Base-by-base conservation (phyloP, 2,329 filamentous ascomycete species). In the Capronia epimyces region DNA sequence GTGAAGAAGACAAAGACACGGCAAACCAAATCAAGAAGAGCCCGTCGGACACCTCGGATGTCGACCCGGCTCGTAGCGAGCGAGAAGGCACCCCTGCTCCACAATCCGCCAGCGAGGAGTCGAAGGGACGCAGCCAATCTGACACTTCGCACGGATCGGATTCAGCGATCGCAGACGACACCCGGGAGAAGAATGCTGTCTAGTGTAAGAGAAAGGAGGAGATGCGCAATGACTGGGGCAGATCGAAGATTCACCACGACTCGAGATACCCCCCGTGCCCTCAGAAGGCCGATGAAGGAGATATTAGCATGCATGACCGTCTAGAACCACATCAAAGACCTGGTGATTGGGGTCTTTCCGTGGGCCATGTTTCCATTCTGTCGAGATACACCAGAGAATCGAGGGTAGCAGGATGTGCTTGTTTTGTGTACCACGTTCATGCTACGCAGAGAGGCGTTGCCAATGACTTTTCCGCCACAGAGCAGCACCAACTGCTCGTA, bases 1-100 rank as follows among this genome's bases (percentile, higher is more conserved):
- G 89, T 67, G 88, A 94, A 65, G 80, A 83, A 63, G 87, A 94
- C 65, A 87, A 88, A 68, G 89, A 95, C 66, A 77, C 90, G 58
- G 84, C 81, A 59, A 90, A 85, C 68, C 89, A 95, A 73, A 86
- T 93, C 55, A 80, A 81, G 66, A 90, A 87, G 73, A 75, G 74
- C 52, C 68, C 76, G 40, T 49, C 64, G 36, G 65, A 66, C 40
- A 61, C 67, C 24, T 61, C 60, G 46, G 57, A 63, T 49, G 53
- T 63, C 18, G 62, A 61, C 9, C 55, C 59, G 39, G 61, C 61
- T 27, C 65, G 74, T 55, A 70, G 66, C 53, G 68, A 72, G 50
- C 71, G 75, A 51, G 76, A 78, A 66, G 74, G 69, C 41, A 78
- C 75, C 37, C 75, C 76, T 32, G 75, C 70, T 25, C 75, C 76